Evolutionary conservation across 805 yeast species (phyloP).

Genomic region (Hanseniaspora opuntiae): DNA sequence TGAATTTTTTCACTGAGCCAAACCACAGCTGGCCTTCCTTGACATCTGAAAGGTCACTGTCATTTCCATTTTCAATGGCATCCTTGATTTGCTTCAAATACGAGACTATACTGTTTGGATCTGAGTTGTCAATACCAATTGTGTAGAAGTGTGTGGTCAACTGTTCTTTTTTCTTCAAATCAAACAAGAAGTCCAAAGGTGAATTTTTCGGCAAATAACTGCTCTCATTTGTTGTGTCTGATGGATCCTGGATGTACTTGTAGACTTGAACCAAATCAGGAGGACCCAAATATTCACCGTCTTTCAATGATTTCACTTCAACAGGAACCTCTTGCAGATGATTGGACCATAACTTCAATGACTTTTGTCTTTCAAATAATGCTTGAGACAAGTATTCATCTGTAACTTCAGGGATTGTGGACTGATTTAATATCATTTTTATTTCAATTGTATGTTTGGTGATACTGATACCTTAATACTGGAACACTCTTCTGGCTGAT

Average conservation of each 20-base stretch:
- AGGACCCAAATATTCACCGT: slow-evolving; percentile 38
- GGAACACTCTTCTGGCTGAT: background rate
- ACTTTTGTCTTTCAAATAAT: slow-evolving; percentile 48
- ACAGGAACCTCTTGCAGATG: slow-evolving; percentile 25
- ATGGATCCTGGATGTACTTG: slow-evolving; percentile 24
- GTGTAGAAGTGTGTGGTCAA: slow-evolving; percentile 63
- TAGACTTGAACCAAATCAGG: slow-evolving; percentile 41
- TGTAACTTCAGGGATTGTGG: slow-evolving; percentile 51
- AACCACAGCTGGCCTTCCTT: slow-evolving; percentile 59
- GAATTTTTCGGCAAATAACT: background rate
- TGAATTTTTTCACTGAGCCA: slow-evolving; percentile 57
- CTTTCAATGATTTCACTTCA: slow-evolving; percentile 28
- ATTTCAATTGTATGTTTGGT: background rate
- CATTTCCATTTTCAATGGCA: slow-evolving; percentile 33
- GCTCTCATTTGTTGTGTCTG: slow-evolving; percentile 10
- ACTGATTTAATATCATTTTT: slow-evolving; percentile 33
- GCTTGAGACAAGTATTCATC: slow-evolving; percentile 50
- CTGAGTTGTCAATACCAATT: slow-evolving; percentile 64
- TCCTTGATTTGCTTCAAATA: slow-evolving; percentile 55
- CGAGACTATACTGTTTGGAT: slow-evolving; percentile 66
- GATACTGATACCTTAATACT: background rate
- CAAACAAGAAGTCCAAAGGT: slow-evolving; percentile 1
- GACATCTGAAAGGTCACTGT: background rate
- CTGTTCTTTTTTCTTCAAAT: slow-evolving; percentile 20
- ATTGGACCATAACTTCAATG: slow-evolving; percentile 29